phyloP scores from a whole-genome alignment of 1,284 basidiomycete species.

The Apiotrichum brassicae region DNA sequence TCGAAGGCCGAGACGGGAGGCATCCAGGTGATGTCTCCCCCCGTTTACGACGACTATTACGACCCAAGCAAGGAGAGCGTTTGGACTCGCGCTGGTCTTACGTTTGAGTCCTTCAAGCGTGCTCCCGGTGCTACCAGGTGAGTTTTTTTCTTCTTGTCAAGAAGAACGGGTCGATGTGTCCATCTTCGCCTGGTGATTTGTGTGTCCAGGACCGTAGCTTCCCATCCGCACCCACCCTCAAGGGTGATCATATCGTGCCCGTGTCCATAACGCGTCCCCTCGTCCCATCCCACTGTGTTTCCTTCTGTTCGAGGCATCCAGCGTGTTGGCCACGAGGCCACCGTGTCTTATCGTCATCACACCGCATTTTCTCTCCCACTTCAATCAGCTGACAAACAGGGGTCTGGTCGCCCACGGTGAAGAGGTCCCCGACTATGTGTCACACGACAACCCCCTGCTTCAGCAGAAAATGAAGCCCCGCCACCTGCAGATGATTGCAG shows the following conservation, averaged over 20 bases:
- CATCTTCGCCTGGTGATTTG: too few species aligned
- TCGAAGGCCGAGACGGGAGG: background rate
- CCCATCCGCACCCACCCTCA: too few species aligned
- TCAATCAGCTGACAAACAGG: slow-evolving; percentile 7
- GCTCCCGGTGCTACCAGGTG: slow-evolving; percentile 45
- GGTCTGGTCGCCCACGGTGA: slow-evolving; percentile 35
- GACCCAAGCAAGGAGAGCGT: slow-evolving; percentile 45
- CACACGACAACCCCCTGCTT: slow-evolving; percentile 39
- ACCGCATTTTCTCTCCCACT: background rate
- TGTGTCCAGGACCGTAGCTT: too few species aligned
- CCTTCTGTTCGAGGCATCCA: too few species aligned
- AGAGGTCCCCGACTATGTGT: slow-evolving; percentile 24
- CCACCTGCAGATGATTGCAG: slow-evolving; percentile 45
- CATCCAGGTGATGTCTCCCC: background rate
- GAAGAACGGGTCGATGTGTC: too few species aligned
- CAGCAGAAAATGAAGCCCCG: slow-evolving; percentile 47
- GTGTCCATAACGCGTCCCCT: too few species aligned
- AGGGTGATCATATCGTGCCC: too few species aligned
- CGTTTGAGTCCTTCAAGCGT: slow-evolving; percentile 46
- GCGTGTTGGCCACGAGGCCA: too few species aligned
- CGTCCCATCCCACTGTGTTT: too few species aligned
- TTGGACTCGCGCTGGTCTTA: slow-evolving; percentile 45
- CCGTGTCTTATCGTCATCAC: too few species aligned
- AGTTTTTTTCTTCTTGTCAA: too few species aligned
- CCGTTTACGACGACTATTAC: slow-evolving; percentile 28